These are phyloP conservation scores for Ceratobasidium sp. DNA, from an alignment of 1,284 basidiomycete species.

Conservation along the genomic window DNA sequence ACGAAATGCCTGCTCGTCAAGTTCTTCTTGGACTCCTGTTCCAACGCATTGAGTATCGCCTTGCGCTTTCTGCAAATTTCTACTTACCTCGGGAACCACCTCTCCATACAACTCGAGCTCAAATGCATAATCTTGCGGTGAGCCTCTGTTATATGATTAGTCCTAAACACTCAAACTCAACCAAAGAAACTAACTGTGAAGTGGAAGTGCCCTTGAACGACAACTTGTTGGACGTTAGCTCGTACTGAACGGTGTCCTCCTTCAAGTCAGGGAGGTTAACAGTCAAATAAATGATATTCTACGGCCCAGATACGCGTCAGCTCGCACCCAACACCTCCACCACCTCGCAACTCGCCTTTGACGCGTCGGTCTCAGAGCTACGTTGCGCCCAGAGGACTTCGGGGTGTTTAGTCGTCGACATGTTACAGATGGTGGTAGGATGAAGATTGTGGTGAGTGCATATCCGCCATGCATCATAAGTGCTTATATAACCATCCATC, in stretches of 20 bases:
- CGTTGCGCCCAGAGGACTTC: slow-evolving; percentile 93
- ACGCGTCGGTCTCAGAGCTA: slow-evolving; percentile 67
- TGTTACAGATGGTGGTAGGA: neutral
- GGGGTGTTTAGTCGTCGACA: slow-evolving; percentile 60
- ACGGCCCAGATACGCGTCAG: slow-evolving; percentile 30
- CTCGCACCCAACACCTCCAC: neutral
- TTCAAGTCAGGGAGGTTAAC: slow-evolving; percentile 84
- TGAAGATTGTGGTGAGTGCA: slow-evolving; percentile 19
- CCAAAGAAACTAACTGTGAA: slow-evolving; percentile 53
- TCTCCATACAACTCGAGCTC: slow-evolving; percentile 74
- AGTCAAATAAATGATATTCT: slow-evolving; percentile 87
- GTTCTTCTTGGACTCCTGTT: slow-evolving; percentile 67
- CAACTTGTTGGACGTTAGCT: slow-evolving; percentile 67
- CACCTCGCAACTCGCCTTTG: slow-evolving; percentile 62
- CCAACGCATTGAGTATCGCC: neutral
- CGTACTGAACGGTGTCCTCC: slow-evolving; percentile 64
- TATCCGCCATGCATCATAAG: slow-evolving; percentile 18
- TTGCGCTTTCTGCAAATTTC: neutral
- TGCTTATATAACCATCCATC: slow-evolving; percentile 34
- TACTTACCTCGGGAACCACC: slow-evolving; percentile 71
- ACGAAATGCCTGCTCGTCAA: slow-evolving; percentile 71
- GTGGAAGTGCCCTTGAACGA: slow-evolving; percentile 72
- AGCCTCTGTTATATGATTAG: neutral
- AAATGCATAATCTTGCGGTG: slow-evolving; percentile 66
- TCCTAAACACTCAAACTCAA: slow-evolving; percentile 51